Evolutionary conservation across 1,284 basidiomycete species (phyloP).

Genomic region (Athelia sp.): DNA sequence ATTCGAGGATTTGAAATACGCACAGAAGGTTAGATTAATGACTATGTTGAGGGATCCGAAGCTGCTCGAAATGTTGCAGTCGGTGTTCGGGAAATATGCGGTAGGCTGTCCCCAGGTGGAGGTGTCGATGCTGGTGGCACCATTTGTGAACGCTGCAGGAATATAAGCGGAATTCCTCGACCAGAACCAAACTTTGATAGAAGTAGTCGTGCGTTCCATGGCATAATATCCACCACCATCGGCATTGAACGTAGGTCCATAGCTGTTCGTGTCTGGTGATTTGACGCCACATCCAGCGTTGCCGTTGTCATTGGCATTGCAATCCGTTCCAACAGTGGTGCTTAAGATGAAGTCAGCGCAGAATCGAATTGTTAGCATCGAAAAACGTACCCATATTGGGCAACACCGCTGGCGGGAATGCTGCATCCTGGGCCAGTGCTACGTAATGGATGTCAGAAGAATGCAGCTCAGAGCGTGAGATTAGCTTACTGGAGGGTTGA

Average conservation of each 20-base stretch:
- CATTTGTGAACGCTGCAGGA: constrained; percentile 40
- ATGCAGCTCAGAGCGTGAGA: no score
- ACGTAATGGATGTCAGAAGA: no score
- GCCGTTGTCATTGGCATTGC: constrained; percentile 46
- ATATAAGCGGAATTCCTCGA: constrained; percentile 33
- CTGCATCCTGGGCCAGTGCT: constrained; percentile 49
- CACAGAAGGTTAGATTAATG: constrained; percentile 49
- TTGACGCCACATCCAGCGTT: constrained; percentile 68
- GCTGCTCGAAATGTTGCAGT: constrained; percentile 43
- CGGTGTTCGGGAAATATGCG: constrained; percentile 51
- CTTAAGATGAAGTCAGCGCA: no score
- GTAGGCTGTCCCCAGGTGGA: constrained; percentile 48
- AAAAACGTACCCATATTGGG: constrained; percentile 40
- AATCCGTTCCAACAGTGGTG: constrained; percentile 36
- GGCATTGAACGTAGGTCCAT: constrained; percentile 56
- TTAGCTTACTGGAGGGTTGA: constrained; percentile 47
- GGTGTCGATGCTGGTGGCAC: constrained; percentile 37
- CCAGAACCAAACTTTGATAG: constrained; percentile 62
- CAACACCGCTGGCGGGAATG: constrained; percentile 42
- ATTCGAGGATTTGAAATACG: not conserved
- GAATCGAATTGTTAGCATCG: no score
- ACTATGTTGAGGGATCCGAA: constrained; percentile 59
- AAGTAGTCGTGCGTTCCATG: constrained; percentile 42
- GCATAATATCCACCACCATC: constrained; percentile 63
- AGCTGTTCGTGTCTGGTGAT: constrained; percentile 39